Evolutionary conservation across 2,329 filamentous ascomycete species (phyloP), one percentile per base, ranked within the genome.

Genomic region (Chrysoporthe austroafricana): DNA sequence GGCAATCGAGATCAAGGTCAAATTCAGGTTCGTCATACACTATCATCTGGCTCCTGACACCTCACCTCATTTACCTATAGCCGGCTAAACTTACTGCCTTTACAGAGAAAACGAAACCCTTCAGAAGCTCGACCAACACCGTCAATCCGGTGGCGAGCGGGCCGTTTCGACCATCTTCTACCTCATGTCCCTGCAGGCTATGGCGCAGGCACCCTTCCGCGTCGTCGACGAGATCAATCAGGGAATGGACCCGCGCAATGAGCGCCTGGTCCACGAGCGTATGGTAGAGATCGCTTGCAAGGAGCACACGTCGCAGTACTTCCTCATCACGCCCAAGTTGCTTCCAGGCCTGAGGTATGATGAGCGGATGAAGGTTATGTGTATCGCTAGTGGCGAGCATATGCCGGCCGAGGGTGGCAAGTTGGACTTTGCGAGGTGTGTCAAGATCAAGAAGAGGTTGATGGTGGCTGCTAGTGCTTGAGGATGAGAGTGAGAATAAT

Each of bases 211-310:
- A 3, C 96, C 96, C 1, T 99, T 99, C 86, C 93, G 96, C 63
- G 95, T 99, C 62, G 96, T 99, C 68, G 96, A 99, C 79, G 96
- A 99, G 82, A 99, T 99, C 84, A 99, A 99, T 77, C 96, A 99
- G 81, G 96, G 96, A 72, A 99, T 99, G 96, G 96, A 99, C 78
- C 96, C 95, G 56, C 90, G 96, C 74, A 99, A 99, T 79, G 96
- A 99, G 80, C 92, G 96, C 73, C 96, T 97, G 88, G 94, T 99
- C 18, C 96, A 99, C 80, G 93, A 95, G 77, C 92, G 96, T 71
- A 96, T 99, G 91, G 96, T 99, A 9, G 94, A 97, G 75, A 97
- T 99, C 76, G 96, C 96, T 56, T 98, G 96, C 78, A 87, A 88
- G 72, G 90, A 94, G 78, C 88, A 91, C 77, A 89, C 88, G n/a